These are phyloP conservation scores for Tricholoma sp. DNA, from an alignment of 768 basidiomycete genomes.

Conservation along the genomic window DNA sequence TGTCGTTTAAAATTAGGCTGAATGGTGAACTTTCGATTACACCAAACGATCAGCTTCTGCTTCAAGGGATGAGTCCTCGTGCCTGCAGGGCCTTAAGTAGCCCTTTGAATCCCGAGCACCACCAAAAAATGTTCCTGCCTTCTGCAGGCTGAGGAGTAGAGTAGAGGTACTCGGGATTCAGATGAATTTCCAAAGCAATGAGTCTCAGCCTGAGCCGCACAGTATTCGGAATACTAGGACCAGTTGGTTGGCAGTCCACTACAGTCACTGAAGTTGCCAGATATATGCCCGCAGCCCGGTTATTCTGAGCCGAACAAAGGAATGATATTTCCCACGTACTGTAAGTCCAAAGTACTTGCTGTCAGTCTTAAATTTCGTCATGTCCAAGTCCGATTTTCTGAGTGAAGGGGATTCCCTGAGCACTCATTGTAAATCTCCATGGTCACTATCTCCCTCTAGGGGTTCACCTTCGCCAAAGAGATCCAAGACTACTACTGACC, in stretches of 20 bases:
- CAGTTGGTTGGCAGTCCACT: too few species aligned
- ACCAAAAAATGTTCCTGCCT: not conserved
- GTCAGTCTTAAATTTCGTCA: too few species aligned
- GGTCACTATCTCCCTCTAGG: not conserved
- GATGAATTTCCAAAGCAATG: too few species aligned
- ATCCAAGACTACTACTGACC: not conserved
- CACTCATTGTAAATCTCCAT: not conserved
- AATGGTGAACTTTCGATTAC: not conserved
- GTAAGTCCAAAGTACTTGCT: too few species aligned
- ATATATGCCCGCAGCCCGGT: too few species aligned
- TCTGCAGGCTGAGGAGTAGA: not conserved
- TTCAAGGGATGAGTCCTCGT: not conserved
- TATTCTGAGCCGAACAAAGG: too few species aligned
- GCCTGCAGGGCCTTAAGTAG: not conserved
- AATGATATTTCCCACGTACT: too few species aligned
- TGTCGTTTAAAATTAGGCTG: too few species aligned
- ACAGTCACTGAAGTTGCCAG: too few species aligned
- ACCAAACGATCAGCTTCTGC: not conserved
- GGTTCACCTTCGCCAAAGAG: not conserved
- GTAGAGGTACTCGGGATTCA: not conserved
- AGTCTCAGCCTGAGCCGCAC: too few species aligned
- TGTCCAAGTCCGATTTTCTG: conserved; percentile 13
- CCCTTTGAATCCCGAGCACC: not conserved
- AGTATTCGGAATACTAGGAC: too few species aligned
- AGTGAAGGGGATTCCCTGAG: conserved; percentile 5